Base-by-base conservation (phyloP, 768 basidiomycete genomes). In the Dioszegia crocea region DNA sequence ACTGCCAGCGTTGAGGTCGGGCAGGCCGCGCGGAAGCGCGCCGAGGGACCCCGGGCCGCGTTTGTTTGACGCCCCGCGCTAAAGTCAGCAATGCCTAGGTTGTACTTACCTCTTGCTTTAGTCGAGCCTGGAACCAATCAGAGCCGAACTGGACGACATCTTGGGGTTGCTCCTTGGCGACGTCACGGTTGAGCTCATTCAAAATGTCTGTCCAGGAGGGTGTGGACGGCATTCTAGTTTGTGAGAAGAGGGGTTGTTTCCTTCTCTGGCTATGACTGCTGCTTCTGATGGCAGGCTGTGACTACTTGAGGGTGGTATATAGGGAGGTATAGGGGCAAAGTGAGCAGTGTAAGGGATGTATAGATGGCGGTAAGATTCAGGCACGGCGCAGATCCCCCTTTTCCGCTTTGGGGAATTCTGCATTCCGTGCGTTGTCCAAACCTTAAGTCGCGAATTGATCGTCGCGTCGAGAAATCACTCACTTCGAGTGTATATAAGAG, bases 161-260 rank as follows among this genome's bases (percentile, higher is more conserved):
- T 68, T 84, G 85, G 21, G 94, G 92, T 75, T 91, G 89, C 3
- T 84, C 89, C 64, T 88, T 86, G 41, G 88, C 82, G 41, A 84
- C 84, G 76, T 94, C 93, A 74, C 89, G 85, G 65, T 88, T 86
- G 55, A 97, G 82, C 74, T 97, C 91, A 56, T 80, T 82, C 63
- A 96, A 81, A 63, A 97, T 53, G 48, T 64, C 61, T 1, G 60
- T 63, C 69, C 69, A 72, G n/a, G 63, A 51, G 36, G 57, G 24
- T n/a, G 30, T 61, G 26, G 51, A 26, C 2, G 51, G 19, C 51
- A 40, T 40, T 19, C 3, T 53, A 4, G 23, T n/a, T 43, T 43
- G 41, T 43, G 41, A 45, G 19, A 26, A 45, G 4, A 45, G 14
- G 44, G 44, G 44, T 45, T 26, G 17, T 33, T 6, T 6, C 33